Percentiles rank a stretch among this genome's conserved stretches.
phyloP scores from a whole-genome alignment of 2,329 filamentous ascomycete genomes.

The Colletotrichum graminicola region DNA sequence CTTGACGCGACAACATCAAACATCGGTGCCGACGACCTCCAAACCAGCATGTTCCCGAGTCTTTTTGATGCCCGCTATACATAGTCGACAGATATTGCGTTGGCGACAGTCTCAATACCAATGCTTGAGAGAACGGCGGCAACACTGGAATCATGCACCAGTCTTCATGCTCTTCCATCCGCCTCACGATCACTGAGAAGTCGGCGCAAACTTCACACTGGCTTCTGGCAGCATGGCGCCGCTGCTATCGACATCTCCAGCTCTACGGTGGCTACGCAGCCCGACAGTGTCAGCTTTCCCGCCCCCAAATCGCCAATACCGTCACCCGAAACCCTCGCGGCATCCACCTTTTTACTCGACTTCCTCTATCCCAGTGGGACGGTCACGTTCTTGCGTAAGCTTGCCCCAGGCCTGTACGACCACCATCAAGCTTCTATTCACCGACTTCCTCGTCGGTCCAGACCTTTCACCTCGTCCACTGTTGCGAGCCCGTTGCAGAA shows the following conservation, averaged over 20 bases:
- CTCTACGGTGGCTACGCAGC: constrained; percentile 50
- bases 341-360: constrained; percentile 66
- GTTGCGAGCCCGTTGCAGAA: constrained; percentile 6
- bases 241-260: constrained; percentile 61
- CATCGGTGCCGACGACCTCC: background rate
- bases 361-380: constrained; percentile 66
- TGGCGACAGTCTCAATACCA: constrained; percentile 45
- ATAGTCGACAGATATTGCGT: constrained; percentile 28
- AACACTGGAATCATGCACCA: constrained; percentile 66
- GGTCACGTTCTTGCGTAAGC: constrained; percentile 56
- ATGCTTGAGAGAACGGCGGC: constrained; percentile 72
- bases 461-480: constrained; percentile 47
- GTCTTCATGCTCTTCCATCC: constrained; percentile 64
- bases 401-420: constrained; percentile 43
- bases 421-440: constrained; percentile 40
- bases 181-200: constrained; percentile 52
- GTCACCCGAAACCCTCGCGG: constrained; percentile 51
- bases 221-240: constrained; percentile 69
- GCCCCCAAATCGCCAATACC: constrained; percentile 45
- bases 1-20: constrained; percentile 26
- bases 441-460: constrained; percentile 38
- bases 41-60: constrained; percentile 28
- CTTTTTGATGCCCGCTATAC: constrained; percentile 13
- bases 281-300: constrained; percentile 41
- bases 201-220: constrained; percentile 59